Base-by-base conservation (phyloP, 2,329 filamentous ascomycete species). In the Trichophyton equinum region DNA sequence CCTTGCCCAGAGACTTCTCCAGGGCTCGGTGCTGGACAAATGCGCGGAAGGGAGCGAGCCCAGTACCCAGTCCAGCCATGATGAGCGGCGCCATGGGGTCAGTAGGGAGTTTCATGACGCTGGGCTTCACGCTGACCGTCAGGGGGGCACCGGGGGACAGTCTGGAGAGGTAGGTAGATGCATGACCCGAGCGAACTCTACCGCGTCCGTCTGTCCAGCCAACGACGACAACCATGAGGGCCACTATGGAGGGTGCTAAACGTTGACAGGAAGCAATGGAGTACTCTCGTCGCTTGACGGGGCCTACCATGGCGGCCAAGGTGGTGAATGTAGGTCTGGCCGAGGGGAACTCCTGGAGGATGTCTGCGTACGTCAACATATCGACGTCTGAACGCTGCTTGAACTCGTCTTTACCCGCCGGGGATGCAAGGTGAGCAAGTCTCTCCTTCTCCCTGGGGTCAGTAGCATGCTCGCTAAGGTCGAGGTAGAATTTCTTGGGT, bases 21-120 rank as follows among this genome's bases (percentile, higher is more conserved):
- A 95, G 91, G 57, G 94, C 94, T 62, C 94, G 92, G 78, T 99
- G 94, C 78, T 99, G 94, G 55, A 97, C 88, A 71, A 99, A 99
- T 63, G 94, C 94, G 66, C 94, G 90, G 89, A 99, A 99, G n/a
- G 94, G 94, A 1, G 94, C 94, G 22, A 99, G 86, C 71, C 94
- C 94, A 0, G 94, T 99, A 65, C 94, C 94, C n/a, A 97, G 87
- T 74, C 94, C 94, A 8, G 94, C 94, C 92, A 99, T 96, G 80
- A 99, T 96, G 72, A 99, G 85, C 46, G 94, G 94, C 18, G 40
- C n/a, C 56, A 92, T 89, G 42, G 89, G 94, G 67, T 91, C 87
- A 63, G 82, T 77, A 4, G 94, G 94, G n/a, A 99, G 83, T 78
- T 97, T 99, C 94, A 99, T 99, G 66, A 97, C 94, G 25, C 91